Percentiles rank a stretch among this genome's conserved stretches.
phyloP scores from a whole-genome alignment of 352 stramenopile species.

The Phytophthora cactorum region DNA sequence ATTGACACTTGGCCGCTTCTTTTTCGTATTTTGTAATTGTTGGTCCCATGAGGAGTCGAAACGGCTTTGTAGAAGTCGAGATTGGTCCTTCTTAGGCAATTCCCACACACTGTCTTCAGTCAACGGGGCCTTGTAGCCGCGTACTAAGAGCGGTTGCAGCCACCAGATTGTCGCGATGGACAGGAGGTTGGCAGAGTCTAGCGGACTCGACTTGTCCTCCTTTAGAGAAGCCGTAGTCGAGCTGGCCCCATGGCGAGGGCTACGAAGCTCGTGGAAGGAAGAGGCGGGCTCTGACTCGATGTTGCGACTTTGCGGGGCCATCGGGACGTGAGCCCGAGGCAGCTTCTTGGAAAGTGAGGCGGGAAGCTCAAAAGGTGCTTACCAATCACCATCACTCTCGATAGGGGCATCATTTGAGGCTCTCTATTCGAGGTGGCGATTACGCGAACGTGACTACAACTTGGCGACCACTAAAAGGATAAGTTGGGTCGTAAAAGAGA shows the following conservation, averaged over 20 bases:
- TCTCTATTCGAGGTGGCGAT: not conserved
- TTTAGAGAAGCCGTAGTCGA: not conserved
- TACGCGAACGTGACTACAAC: not conserved
- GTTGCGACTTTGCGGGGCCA: conserved; percentile 1
- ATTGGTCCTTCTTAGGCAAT: conserved; percentile 45
- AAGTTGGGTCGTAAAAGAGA: too few species aligned
- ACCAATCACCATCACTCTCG: not conserved
- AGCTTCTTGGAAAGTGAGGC: conserved; percentile 13
- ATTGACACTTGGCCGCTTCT: conserved; percentile 38
- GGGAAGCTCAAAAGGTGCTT: not conserved
- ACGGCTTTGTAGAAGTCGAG: conserved; percentile 40
- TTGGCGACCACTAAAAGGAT: not conserved
- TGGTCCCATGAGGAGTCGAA: conserved; percentile 50
- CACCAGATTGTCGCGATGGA: conserved; percentile 63
- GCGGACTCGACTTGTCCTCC: conserved; percentile 15
- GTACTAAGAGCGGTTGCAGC: conserved; percentile 51
- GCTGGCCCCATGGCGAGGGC: conserved; percentile 1
- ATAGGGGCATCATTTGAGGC: not conserved
- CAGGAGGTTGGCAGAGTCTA: conserved; percentile 45
- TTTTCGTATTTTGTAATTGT: conserved; percentile 19
- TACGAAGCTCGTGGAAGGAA: conserved; percentile 8
- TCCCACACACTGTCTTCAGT: conserved; percentile 48
- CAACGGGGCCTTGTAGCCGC: conserved; percentile 42
- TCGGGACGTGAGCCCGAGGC: conserved; percentile 5
- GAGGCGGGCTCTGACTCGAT: not conserved